Base-by-base conservation (phyloP, 768 basidiomycete species). In the Rubroboletus satanas region DNA sequence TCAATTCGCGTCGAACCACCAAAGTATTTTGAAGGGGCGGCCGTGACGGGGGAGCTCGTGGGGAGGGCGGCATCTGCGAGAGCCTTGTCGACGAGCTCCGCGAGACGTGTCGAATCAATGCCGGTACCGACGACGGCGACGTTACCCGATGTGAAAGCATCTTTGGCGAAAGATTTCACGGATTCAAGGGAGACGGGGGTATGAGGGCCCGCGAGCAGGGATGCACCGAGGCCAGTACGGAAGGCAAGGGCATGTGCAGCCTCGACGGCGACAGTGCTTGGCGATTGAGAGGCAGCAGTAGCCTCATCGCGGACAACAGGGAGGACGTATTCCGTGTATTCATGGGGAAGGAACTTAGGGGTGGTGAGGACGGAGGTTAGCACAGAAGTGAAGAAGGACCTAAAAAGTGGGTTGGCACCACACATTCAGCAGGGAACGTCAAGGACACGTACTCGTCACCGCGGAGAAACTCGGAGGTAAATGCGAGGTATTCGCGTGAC, bases 381-480 rank as follows among this genome's bases (percentile, higher is more conserved):
- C 59, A 96, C 77, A 65, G 93, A 87, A 33, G 95, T 85, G 75
- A 99, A 98, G 79, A 87, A 93, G 36, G 79, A 75, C 72, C 94
- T 97, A 71, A 26, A 18, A 26, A 23, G 14, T 15, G 31, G 32
- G 31, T 56, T 37, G 43, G 21, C 18, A 50, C 32, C 18, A 47
- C 32, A 28, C 12, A 4, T 35, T 23, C 15, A 42, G 12, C 37
- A 38, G 5, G 47, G n/a, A 52, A 33, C 14, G 7, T 21, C 12
- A 54, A 57, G 26, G 35, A 47, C 11, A 90, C 93, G 76, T 71
- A 98, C 96, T 97, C 95, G 72, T 99, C 93, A 45, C 92, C 94
- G 55, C 87, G 83, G 63, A 98, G 75, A 76, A 97, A 99, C 72
- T 98, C 95, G 49, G 96, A 93, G 23, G 92, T 95, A 69, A 98